Percentiles rank a stretch among this genome's conserved stretches.
Evolutionary conservation across 108 stramenopile species (phyloP).

Genomic region (Cyclotella baltica): DNA sequence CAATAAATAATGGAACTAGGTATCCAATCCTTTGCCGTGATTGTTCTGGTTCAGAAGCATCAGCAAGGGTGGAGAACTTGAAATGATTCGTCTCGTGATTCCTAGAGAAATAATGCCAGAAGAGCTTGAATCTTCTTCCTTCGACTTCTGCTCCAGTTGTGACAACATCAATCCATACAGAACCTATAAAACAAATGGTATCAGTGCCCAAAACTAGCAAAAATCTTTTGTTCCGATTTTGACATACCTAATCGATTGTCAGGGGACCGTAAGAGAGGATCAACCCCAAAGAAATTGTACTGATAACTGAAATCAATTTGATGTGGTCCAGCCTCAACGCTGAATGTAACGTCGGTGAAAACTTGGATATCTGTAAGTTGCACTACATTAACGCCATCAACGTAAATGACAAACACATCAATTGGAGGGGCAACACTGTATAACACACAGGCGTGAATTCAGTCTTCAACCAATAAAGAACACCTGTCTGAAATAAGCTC

Average conservation of each 20-base stretch:
- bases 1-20: no score
- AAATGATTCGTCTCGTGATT: no score
- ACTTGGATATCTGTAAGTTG: conserved; percentile 35
- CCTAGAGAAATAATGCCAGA: not conserved
- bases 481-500: not conserved
- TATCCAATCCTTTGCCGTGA: no score
- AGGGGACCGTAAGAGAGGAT: conserved; percentile 18
- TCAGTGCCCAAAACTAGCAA: not conserved
- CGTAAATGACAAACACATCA: conserved; percentile 37
- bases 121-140: not conserved
- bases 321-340: conserved; percentile 29
- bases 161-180: conserved; percentile 35
- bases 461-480: no score
- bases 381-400: conserved; percentile 19
- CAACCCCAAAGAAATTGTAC: conserved; percentile 31
- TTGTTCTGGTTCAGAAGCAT: no score
- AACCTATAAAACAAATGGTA: conserved; percentile 5
- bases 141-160: not conserved
- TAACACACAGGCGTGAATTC: no score
- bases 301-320: conserved; percentile 44
- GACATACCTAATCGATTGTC: conserved; percentile 9
- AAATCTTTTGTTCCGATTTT: no score
- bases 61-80: no score
- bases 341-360: conserved; percentile 21
- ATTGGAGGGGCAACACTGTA: conserved; percentile 31